Percentiles rank a stretch among this genome's conserved stretches.
Evolutionary conservation across 768 basidiomycete species (phyloP).

Genomic region (Agrocybe pediades): DNA sequence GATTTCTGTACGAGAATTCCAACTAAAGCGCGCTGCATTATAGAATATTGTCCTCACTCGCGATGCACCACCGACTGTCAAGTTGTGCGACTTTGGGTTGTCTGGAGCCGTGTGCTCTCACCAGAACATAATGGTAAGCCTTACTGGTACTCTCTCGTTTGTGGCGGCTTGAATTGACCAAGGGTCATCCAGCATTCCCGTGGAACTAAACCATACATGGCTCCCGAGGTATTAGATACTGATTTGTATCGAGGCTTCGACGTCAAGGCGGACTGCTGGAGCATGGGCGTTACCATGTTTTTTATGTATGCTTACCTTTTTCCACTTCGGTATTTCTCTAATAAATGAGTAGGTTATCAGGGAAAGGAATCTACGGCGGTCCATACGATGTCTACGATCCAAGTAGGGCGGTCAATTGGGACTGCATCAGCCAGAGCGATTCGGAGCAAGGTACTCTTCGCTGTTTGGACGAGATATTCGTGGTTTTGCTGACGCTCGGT

Average conservation of each 20-base stretch:
- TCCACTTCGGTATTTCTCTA: too few species aligned
- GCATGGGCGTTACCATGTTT: not conserved
- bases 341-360: too few species aligned
- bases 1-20: not conserved
- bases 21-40: not conserved
- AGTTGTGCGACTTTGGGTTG: not conserved
- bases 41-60: constrained; percentile 1
- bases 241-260: not conserved
- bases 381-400: too few species aligned
- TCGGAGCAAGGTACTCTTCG: too few species aligned
- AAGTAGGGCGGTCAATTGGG: too few species aligned
- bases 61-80: not conserved
- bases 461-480: too few species aligned
- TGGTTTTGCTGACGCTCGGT: too few species aligned
- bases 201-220: not conserved
- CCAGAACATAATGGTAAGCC: not conserved
- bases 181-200: not conserved
- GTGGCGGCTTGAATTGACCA: not conserved
- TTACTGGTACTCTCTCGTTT: not conserved
- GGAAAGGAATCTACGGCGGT: too few species aligned
- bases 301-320: not conserved
- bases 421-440: too few species aligned
- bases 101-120: not conserved
- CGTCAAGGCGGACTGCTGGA: constrained; percentile 1
- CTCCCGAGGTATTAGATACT: not conserved